Percentiles rank a stretch among this genome's conserved stretches.
phyloP scores from a whole-genome alignment of 73 alveolate species.

The Blepharisma japonicum region DNA sequence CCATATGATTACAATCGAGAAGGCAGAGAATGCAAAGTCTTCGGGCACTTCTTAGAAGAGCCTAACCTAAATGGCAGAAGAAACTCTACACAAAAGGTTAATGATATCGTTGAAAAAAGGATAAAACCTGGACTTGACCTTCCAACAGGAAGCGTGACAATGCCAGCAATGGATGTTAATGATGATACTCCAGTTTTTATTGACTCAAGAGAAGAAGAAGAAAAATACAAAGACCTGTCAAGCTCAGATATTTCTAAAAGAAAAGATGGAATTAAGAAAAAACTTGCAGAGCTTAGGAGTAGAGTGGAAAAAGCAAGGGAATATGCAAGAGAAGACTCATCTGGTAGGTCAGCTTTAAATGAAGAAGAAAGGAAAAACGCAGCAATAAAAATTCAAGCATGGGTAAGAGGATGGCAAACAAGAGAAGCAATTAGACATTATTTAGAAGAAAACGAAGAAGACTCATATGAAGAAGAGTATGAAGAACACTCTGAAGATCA shows the following conservation, averaged over 20 bases:
- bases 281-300: constrained; percentile 2
- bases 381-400: constrained; percentile 26
- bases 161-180: constrained; percentile 13
- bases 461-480: not conserved
- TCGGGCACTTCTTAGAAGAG: constrained; percentile 3
- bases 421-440: not conserved
- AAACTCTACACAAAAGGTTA: constrained; percentile 7
- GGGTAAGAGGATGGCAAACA: constrained; percentile 27
- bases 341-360: too few relatives aligned
- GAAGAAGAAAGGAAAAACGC: not conserved
- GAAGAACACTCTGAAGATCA: not conserved
- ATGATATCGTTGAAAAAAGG: constrained; percentile 21
- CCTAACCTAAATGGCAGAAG: not conserved
- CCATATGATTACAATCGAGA: not conserved
- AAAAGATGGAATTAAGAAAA: constrained; percentile 12
- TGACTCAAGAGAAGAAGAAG: not conserved
- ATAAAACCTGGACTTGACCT: not conserved
- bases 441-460: not conserved
- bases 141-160: constrained; percentile 4
- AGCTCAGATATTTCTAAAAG: constrained; percentile 18
- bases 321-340: not conserved
- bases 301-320: constrained; percentile 14
- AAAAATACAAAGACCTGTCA: not conserved
- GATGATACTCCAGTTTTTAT: not conserved
- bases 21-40: constrained; percentile 23